Evolutionary conservation across 2,329 filamentous ascomycete species (phyloP).

Genomic region (Raffaelea arxii): DNA sequence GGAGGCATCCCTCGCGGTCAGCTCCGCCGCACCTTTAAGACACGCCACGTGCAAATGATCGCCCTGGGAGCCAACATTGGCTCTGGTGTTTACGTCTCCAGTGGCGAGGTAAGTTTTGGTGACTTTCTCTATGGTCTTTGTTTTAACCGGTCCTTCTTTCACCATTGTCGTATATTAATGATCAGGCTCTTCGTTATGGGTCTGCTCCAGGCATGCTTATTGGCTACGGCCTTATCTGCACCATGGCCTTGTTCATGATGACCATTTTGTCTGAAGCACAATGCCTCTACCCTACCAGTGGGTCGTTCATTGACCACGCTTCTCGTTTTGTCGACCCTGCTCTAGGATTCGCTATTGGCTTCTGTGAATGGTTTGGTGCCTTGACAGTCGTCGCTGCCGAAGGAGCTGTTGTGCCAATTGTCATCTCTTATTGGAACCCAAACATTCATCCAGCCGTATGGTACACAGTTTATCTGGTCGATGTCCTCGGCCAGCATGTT

Average conservation of each 20-base stretch:
- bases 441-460: slow-evolving; percentile 36
- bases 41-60: slow-evolving; percentile 12
- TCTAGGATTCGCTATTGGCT: slow-evolving; percentile 45
- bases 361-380: slow-evolving; percentile 40
- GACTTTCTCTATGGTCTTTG: not conserved
- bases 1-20: too few relatives aligned
- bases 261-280: slow-evolving; percentile 9
- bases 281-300: slow-evolving; percentile 34
- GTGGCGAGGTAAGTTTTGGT: not conserved
- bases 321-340: slow-evolving; percentile 46
- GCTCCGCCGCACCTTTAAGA: slow-evolving; percentile 7
- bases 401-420: slow-evolving; percentile 8
- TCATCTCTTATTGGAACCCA: slow-evolving; percentile 32
- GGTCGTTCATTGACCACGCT: slow-evolving; percentile 45
- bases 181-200: not conserved
- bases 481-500: slow-evolving; percentile 24
- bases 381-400: slow-evolving; percentile 11
- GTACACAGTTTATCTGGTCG: slow-evolving; percentile 20
- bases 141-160: not conserved
- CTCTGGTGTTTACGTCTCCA: slow-evolving; percentile 9
- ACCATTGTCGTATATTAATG: not conserved
- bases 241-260: slow-evolving; percentile 11
- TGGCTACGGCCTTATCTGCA: slow-evolving; percentile 10
- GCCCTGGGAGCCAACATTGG: slow-evolving; percentile 12
- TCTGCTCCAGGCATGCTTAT: slow-evolving; percentile 8